Conservation (phyloP, 352 stramenopile genomes). For the Phytopythium ostracodes region DNA sequence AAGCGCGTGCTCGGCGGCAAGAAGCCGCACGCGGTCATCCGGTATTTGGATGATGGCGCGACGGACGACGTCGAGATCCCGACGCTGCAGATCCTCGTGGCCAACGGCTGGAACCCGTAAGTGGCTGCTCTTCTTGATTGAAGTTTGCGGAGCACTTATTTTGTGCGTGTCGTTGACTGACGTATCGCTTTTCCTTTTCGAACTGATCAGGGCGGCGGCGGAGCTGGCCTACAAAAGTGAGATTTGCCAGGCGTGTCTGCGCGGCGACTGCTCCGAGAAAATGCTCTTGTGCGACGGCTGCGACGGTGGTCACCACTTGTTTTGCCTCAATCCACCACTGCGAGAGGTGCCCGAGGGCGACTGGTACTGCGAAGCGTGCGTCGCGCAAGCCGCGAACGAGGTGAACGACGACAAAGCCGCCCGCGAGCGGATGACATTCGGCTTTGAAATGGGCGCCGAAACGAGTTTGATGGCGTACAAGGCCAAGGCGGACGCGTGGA, state of each 20-base stretch:
- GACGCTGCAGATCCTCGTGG: constrained; percentile 75
- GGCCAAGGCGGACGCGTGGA: constrained; percentile 79
- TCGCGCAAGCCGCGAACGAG: constrained; percentile 32
- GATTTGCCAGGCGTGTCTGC: constrained; percentile 81
- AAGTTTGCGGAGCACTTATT: too few species aligned
- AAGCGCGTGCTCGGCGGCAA: constrained; percentile 76
- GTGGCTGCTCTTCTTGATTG: neutral
- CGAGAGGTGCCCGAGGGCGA: constrained; percentile 56
- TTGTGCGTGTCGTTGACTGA: neutral
- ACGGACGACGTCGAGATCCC: constrained; percentile 55
- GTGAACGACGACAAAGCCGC: constrained; percentile 23
- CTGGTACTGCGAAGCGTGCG: constrained; percentile 77
- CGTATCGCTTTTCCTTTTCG: neutral
- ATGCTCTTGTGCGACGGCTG: constrained; percentile 82
- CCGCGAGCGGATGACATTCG: constrained; percentile 52
- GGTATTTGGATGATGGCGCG: constrained; percentile 55
- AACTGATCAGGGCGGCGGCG: constrained; percentile 34
- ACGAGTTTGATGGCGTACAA: constrained; percentile 83
- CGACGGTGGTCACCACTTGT: constrained; percentile 79
- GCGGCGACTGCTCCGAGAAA: constrained; percentile 73
- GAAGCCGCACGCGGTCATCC: constrained; percentile 68
- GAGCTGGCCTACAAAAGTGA: constrained; percentile 77
- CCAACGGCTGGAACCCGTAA: constrained; percentile 72
- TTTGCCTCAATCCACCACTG: constrained; percentile 65
- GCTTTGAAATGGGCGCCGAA: constrained; percentile 80